A percentile compares a stretch with the other conserved stretches of the same genome.
phyloP scores from a whole-genome alignment of 2,329 filamentous ascomycete genomes.

The Verticillium alfalfae region DNA sequence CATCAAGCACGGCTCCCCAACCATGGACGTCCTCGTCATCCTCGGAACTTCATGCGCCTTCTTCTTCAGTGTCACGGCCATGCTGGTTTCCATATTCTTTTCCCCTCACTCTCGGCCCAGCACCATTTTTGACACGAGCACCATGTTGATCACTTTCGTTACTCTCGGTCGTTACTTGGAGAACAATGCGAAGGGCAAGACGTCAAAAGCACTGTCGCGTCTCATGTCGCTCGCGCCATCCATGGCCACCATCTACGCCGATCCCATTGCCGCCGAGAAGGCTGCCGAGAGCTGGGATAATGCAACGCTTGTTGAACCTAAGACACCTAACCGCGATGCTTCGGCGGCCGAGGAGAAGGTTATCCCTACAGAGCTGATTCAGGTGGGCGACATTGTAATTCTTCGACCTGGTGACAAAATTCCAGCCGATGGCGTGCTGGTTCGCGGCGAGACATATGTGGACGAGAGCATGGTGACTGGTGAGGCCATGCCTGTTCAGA shows the following conservation, averaged over 20 bases:
- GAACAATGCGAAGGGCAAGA: conserved; percentile 93
- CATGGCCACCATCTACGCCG: conserved; percentile 93
- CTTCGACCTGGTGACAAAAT: conserved; percentile 95
- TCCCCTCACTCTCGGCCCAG: conserved; percentile 73
- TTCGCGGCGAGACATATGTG: conserved; percentile 85
- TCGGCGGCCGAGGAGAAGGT: conserved; percentile 71
- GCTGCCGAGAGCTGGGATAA: conserved; percentile 72
- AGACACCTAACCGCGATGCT: conserved; percentile 39
- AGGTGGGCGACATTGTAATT: conserved; percentile 89
- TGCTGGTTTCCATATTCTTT: conserved; percentile 74
- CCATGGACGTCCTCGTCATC: conserved; percentile 96
- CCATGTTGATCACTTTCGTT: conserved; percentile 96
- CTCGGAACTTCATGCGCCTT: conserved; percentile 92
- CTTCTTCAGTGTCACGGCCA: conserved; percentile 86
- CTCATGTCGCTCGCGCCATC: conserved; percentile 95
- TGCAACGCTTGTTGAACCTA: conserved; percentile 33
- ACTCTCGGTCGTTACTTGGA: conserved; percentile 87
- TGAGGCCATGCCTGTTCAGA: conserved; percentile 91
- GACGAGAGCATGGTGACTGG: conserved; percentile 99
- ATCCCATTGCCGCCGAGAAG: conserved; percentile 91
- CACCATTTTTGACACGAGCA: conserved; percentile 95
- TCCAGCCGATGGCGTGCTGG: conserved; percentile 83
- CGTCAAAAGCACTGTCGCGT: conserved; percentile 84
- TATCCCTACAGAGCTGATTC: conserved; percentile 91
- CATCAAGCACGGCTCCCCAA: conserved; percentile 82